Percentiles rank a stretch among this genome's conserved stretches.
phyloP scores from a whole-genome alignment of 2,329 filamentous ascomycete genomes.

The Cordyceps tenuipes region DNA sequence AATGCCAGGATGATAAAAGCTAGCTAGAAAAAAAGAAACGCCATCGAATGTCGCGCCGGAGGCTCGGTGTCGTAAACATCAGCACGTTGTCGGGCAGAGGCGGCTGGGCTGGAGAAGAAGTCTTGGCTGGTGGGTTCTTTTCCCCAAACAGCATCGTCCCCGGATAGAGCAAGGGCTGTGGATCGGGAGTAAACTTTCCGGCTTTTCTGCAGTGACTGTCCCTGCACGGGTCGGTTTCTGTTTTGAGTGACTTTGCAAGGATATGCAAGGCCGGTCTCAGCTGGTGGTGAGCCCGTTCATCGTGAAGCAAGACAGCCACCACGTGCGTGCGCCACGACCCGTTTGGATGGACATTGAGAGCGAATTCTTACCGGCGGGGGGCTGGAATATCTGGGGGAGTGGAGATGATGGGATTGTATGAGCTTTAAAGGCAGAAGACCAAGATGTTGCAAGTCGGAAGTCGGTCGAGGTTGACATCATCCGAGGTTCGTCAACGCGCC shows the following conservation, averaged over 20 bases:
- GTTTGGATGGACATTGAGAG: not conserved
- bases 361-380: not conserved
- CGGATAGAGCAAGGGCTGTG: conserved; percentile 1
- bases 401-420: not conserved
- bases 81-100: conserved; percentile 4
- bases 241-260: not conserved
- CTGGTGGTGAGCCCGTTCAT: not conserved
- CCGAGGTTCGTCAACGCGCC: too few relatives aligned
- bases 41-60: not conserved
- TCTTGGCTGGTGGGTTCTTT: not conserved
- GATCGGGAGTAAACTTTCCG: not conserved
- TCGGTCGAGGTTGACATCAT: too few relatives aligned
- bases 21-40: not conserved
- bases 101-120: not conserved
- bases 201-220: not conserved
- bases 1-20: not conserved
- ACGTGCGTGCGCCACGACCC: conserved; percentile 9
- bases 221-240: too few relatives aligned
- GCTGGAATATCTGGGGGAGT: conserved; percentile 7
- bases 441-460: too few relatives aligned
- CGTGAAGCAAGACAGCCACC: conserved; percentile 1
- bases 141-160: not conserved
- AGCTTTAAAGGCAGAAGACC: not conserved
- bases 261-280: not conserved
- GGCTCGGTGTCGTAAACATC: conserved; percentile 6